Base-by-base conservation (phyloP, 2,329 filamentous ascomycete genomes). In the Aspergillus transmontanensis region DNA sequence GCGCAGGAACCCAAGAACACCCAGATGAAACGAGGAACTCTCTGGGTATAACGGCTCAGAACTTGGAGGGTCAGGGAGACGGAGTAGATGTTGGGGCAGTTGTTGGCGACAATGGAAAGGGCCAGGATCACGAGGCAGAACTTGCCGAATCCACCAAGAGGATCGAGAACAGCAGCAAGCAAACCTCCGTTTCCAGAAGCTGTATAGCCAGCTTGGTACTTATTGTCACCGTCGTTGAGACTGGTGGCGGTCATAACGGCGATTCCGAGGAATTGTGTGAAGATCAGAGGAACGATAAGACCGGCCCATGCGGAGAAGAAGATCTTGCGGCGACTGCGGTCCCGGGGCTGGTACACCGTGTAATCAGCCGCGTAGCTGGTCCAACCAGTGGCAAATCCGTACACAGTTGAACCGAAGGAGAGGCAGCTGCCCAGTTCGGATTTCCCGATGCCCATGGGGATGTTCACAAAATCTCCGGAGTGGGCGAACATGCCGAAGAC, bases 321-420 rank as follows among this genome's bases (percentile, higher is more conserved):
- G 64, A 93, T 82, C 64, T 87, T 87, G 48, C 75, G 75, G 26
- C 86, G 84, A 34, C 85, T 85, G 46, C 87, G 87, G 28, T 78
- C 82, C 3, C 83, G 80, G 0, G 90, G 90, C 70, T 93, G 91
- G 77, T 94, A 94, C 57, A 92, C 90, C 26, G 90, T 92, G 76
- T 93, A 94, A 73, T 94, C 91, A 10, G 90, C 89, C 0, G 91
- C 90, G 64, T 89, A 91, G 7, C 85, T 85, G 1, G 89, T 87
- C 91, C 92, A 95, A 61, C 91, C 86, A 2, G 90, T 89, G 21
- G 88, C 84, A 72, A 90, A 89, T 45, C 89, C 86, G 75, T 87
- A 89, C 39, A 93, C 81, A 21, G 89, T 84, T 14, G 88, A 84
- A 51, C 87, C 85, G 71, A 90, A 90, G 61, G 87, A 88, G 53